Evolutionary conservation across 208 protist genomes (phyloP), one percentile per base, ranked within the genome.

Genomic region (Tritrichomonas foetus): DNA sequence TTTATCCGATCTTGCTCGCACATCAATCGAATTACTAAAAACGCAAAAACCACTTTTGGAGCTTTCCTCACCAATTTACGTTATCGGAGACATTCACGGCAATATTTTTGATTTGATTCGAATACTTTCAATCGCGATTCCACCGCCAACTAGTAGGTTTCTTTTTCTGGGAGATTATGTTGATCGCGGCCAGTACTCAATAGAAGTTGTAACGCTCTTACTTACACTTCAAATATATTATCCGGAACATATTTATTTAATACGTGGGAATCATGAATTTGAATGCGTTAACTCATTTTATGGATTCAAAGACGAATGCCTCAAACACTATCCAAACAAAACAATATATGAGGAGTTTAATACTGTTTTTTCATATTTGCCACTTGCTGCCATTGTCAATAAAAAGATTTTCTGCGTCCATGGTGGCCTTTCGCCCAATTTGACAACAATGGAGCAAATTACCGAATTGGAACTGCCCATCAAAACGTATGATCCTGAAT

Each of bases 231-330:
- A 57, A 20, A 33, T 25, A 20, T 57, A 89, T 25, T 89, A 55
- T 50, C 78, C 78, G 57, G 13, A 89, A 16, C 30, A 89, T 39
- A 36, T 89, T 39, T 89, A 61, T 57, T 33, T 89, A 33, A 57
- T 89, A 25, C 0, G 78, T 27, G 78, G 78, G 57, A 89, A 89
- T 39, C 78, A 89, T 20, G 78, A 89, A 57, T 89, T 89, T 57
- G 14, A 53, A 57, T 27, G 27, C 5, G 44, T 89, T 1, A 89
- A 89, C 47, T 39, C 25, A 57, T 13, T 57, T 13, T 89, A 89
- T 50, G 78, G 78, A 39, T 57, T 89, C 33, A 44, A 36, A n/a
- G 41, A 57, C 57, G 78, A 89, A 89, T 25, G 53, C 27, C 53
- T 61, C 27, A 49, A 13, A 16, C 20, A 57, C 8, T 89, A 89